A percentile compares a stretch with the other conserved stretches of the same genome.
phyloP scores from a whole-genome alignment of 2,329 filamentous ascomycete species.

The Aspergillus hiratsukae region DNA sequence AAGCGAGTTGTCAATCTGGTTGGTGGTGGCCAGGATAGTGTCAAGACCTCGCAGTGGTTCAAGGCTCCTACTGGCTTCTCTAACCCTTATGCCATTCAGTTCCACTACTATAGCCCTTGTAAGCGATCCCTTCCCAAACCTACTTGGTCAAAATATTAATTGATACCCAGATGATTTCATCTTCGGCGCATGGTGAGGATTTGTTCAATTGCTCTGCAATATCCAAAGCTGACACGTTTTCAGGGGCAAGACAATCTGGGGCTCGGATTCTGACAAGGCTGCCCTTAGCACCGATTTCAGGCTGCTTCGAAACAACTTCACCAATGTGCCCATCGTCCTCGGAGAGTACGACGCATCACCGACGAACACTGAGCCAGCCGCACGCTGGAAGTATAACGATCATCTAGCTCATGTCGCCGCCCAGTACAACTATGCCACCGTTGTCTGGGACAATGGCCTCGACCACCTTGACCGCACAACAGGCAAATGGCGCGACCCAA shows the following conservation, averaged over 20 bases:
- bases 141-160: slow-evolving; percentile 1
- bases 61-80: slow-evolving; percentile 45
- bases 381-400: slow-evolving; percentile 57
- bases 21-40: slow-evolving; percentile 48
- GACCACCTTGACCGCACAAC: slow-evolving; percentile 52
- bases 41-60: slow-evolving; percentile 55
- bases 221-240: slow-evolving; percentile 33
- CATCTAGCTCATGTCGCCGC: slow-evolving; percentile 47
- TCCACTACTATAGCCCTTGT: slow-evolving; percentile 55
- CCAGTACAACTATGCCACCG: slow-evolving; percentile 47
- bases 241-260: slow-evolving; percentile 60
- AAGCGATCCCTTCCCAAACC: slow-evolving; percentile 2
- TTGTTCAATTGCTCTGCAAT: slow-evolving; percentile 17
- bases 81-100: slow-evolving; percentile 58
- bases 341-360: slow-evolving; percentile 55
- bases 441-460: slow-evolving; percentile 58
- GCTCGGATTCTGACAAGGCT: slow-evolving; percentile 51
- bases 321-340: slow-evolving; percentile 51
- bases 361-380: slow-evolving; percentile 50
- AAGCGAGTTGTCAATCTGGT: slow-evolving; percentile 54
- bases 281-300: slow-evolving; percentile 48
- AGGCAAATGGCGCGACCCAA: slow-evolving; percentile 49
- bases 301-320: slow-evolving; percentile 52
- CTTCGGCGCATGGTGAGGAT: slow-evolving; percentile 24
- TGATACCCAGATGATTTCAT: slow-evolving; percentile 23